A percentile compares a stretch with the other conserved stretches of the same genome.
phyloP scores from a whole-genome alignment of 2,329 filamentous ascomycete genomes.

The Aspergillus sp. region DNA sequence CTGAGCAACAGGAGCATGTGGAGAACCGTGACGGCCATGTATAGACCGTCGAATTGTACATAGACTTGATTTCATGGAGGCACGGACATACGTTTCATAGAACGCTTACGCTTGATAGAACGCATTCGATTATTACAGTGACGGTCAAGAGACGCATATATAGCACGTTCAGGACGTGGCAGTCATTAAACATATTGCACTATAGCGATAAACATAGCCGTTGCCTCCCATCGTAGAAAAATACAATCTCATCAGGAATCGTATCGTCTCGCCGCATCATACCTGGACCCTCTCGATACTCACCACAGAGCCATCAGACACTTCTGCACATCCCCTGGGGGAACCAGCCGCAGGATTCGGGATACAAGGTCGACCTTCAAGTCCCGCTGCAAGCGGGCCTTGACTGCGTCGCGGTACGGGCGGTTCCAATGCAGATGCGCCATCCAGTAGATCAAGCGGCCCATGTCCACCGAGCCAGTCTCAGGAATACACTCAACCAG shows the following conservation, averaged over 20 bases:
- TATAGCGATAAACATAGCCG: no score
- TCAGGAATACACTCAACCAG: constrained; percentile 74
- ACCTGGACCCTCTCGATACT: no score
- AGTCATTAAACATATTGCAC: no score
- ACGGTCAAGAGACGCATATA: no score
- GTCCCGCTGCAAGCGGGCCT: constrained; percentile 32
- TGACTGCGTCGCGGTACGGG: constrained; percentile 66
- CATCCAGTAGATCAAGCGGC: constrained; percentile 15
- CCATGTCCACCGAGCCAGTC: constrained; percentile 60
- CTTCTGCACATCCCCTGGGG: neutral
- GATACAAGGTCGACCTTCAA: neutral
- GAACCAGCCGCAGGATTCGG: neutral
- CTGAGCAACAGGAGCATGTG: constrained; percentile 8
- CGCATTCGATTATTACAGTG: no score
- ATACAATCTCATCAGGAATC: neutral
- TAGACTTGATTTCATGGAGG: neutral
- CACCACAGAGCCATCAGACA: neutral
- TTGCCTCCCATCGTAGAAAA: no score
- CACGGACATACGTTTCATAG: no score
- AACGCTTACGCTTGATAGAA: no score
- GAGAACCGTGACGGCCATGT: constrained; percentile 45
- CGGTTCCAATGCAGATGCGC: constrained; percentile 74
- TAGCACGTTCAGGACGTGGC: no score
- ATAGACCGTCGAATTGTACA: neutral
- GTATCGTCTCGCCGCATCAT: neutral